Conservation (phyloP, 768 basidiomycete genomes). For the Xerocomellus amylosporus region DNA sequence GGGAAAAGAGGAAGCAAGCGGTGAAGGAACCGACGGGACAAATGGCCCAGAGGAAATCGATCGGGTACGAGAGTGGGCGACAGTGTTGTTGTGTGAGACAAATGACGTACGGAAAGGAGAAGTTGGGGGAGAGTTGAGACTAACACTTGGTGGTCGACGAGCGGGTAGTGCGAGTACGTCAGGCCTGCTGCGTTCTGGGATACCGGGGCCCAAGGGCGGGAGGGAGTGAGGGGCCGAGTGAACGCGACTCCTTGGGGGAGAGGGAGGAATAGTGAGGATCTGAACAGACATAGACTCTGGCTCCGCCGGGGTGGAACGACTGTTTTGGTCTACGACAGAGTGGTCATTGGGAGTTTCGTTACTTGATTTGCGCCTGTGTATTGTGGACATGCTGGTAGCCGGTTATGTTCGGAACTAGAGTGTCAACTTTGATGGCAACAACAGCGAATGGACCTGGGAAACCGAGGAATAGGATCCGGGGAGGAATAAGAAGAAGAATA, state of each 20-base stretch:
- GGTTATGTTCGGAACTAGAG: not conserved
- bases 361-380: conserved; percentile 48
- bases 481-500: not conserved
- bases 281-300: conserved; percentile 1
- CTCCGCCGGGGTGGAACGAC: not conserved
- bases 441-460: not conserved
- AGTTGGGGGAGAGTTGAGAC: conserved; percentile 26
- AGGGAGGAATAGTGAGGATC: conserved; percentile 12
- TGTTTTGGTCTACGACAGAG: conserved; percentile 8
- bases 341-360: conserved; percentile 37
- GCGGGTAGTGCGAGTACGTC: conserved; percentile 25
- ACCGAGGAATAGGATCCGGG: not conserved
- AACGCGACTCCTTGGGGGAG: conserved; percentile 26
- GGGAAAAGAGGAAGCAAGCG: conserved; percentile 28
- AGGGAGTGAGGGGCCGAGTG: conserved; percentile 24
- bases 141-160: conserved; percentile 24
- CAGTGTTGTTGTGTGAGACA: conserved; percentile 3
- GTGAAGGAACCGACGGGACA: conserved; percentile 26
- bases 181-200: conserved; percentile 20
- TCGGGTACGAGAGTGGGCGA: conserved; percentile 29
- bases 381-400: conserved; percentile 8
- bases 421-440: not conserved
- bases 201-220: conserved; percentile 19
- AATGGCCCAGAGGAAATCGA: conserved; percentile 35
- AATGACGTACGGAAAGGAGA: conserved; percentile 34